Evolutionary conservation across 2,329 filamentous ascomycete genomes (phyloP).

Genomic region (Colletotrichum tanaceti): DNA sequence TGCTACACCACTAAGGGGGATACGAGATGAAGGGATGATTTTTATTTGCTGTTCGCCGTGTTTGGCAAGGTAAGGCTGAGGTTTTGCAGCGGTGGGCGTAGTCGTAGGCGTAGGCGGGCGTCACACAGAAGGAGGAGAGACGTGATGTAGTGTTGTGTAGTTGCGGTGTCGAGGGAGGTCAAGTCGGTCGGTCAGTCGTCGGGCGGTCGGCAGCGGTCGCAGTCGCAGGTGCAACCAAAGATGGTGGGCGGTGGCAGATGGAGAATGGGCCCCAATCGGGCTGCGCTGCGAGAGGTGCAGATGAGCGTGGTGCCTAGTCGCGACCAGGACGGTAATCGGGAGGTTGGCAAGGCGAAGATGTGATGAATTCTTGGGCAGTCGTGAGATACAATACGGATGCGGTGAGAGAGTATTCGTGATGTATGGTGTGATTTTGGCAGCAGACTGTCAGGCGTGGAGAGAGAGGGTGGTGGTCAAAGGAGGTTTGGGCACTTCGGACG

Average conservation of each 20-base stretch:
- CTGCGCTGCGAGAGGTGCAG: constrained; percentile 29
- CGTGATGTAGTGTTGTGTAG: not conserved
- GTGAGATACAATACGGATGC: constrained; percentile 28
- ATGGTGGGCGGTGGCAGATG: constrained; percentile 21
- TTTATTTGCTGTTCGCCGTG: constrained; percentile 3
- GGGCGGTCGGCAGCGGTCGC: constrained; percentile 22
- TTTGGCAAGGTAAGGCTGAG: constrained; percentile 6
- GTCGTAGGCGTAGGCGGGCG: not conserved
- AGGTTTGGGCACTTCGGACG: constrained; percentile 40
- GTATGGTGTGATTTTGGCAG: constrained; percentile 33
- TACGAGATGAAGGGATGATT: constrained; percentile 10
- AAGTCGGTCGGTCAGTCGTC: constrained; percentile 21
- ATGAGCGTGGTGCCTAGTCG: constrained; percentile 10
- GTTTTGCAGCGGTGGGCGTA: not conserved
- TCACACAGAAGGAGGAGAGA: constrained; percentile 1
- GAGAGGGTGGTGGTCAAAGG: constrained; percentile 36
- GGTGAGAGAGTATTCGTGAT: constrained; percentile 27
- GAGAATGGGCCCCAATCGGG: constrained; percentile 37
- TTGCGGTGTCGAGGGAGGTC: constrained; percentile 17
- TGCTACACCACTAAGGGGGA: constrained; percentile 17
- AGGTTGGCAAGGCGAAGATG: constrained; percentile 16
- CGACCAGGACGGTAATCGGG: constrained; percentile 5
- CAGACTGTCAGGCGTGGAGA: constrained; percentile 32
- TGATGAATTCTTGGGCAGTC: constrained; percentile 9
- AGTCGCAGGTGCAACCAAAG: not conserved